A percentile compares a stretch with the other conserved stretches of the same genome.
Conservation (phyloP, 2,329 filamentous ascomycete genomes). For the Pyricularia grisea region DNA sequence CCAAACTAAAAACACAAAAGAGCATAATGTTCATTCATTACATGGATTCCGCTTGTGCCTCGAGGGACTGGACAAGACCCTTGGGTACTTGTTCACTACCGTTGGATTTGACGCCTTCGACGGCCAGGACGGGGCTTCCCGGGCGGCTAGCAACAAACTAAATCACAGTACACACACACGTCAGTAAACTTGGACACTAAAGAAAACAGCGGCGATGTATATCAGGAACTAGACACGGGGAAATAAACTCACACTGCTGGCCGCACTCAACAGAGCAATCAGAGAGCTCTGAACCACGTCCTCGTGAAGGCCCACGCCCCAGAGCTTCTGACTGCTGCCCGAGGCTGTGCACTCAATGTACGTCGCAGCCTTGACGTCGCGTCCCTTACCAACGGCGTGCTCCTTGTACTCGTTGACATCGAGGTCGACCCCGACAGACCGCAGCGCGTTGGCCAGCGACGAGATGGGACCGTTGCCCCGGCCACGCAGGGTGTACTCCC, state of each 20-base stretch:
- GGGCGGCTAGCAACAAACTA: constrained; percentile 67
- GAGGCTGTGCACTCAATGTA: constrained; percentile 81
- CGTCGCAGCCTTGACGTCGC: constrained; percentile 83
- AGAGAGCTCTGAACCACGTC: constrained; percentile 87
- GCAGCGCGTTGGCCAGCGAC: constrained; percentile 73
- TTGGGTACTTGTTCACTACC: constrained; percentile 14
- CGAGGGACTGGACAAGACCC: constrained; percentile 22
- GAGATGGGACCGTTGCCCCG: constrained; percentile 87
- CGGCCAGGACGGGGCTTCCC: constrained; percentile 55
- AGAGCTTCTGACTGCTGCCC: constrained; percentile 62
- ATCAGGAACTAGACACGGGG: neutral
- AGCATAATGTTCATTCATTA: constrained; percentile 6
- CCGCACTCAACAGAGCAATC: constrained; percentile 75
- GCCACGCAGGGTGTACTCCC: constrained; percentile 70
- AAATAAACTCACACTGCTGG: constrained; percentile 64
- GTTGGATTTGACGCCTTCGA: constrained; percentile 13
- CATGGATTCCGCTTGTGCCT: constrained; percentile 21
- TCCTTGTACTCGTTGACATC: constrained; percentile 96
- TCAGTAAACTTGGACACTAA: neutral
- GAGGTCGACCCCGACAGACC: constrained; percentile 69
- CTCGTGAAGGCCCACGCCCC: constrained; percentile 87
- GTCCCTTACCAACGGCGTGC: constrained; percentile 76
- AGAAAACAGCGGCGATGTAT: neutral
- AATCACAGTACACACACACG: constrained; percentile 2
- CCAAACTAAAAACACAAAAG: neutral